Evolutionary conservation across 2,329 filamentous ascomycete species (phyloP).

Genomic region (Aspergillus latus): DNA sequence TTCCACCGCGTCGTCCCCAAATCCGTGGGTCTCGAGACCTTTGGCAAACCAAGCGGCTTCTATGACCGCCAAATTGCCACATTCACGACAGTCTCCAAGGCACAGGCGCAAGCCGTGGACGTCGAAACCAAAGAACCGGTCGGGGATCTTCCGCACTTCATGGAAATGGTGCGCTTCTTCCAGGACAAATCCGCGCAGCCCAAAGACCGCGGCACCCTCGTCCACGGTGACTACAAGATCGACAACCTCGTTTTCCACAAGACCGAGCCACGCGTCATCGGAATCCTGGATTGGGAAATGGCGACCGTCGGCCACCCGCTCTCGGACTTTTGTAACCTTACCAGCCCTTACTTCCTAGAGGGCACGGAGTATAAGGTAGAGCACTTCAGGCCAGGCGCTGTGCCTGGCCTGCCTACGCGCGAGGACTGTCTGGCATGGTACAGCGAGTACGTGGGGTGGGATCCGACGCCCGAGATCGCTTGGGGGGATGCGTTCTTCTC

Average conservation of each 20-base stretch:
- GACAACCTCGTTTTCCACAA: conserved; percentile 88
- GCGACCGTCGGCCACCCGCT: conserved; percentile 95
- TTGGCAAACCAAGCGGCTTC: conserved; percentile 74
- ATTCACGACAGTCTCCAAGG: conserved; percentile 73
- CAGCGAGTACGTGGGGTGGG: conserved; percentile 66
- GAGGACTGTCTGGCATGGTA: conserved; percentile 67
- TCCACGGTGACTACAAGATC: conserved; percentile 97
- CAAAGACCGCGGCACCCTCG: conserved; percentile 71
- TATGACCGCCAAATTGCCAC: conserved; percentile 84
- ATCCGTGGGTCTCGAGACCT: conserved; percentile 67
- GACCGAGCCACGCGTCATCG: conserved; percentile 82
- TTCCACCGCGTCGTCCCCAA: conserved; percentile 74
- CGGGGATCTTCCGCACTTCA: conserved; percentile 79
- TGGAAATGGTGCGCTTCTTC: conserved; percentile 79
- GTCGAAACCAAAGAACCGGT: conserved; percentile 74
- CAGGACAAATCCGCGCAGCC: conserved; percentile 68
- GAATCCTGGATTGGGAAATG: conserved; percentile 98
- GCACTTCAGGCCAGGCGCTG: conserved; percentile 61
- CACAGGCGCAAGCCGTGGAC: conserved; percentile 74
- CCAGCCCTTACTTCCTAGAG: conserved; percentile 41
- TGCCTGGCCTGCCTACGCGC: conserved; percentile 65
- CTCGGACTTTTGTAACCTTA: conserved; percentile 82
- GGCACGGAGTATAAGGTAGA: conserved; percentile 38
- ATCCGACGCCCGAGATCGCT: conserved; percentile 58
- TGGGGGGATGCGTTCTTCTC: conserved; percentile 66